Evolutionary conservation across 441 rosid species (phyloP).

Genomic region (Populus hybrid): DNA sequence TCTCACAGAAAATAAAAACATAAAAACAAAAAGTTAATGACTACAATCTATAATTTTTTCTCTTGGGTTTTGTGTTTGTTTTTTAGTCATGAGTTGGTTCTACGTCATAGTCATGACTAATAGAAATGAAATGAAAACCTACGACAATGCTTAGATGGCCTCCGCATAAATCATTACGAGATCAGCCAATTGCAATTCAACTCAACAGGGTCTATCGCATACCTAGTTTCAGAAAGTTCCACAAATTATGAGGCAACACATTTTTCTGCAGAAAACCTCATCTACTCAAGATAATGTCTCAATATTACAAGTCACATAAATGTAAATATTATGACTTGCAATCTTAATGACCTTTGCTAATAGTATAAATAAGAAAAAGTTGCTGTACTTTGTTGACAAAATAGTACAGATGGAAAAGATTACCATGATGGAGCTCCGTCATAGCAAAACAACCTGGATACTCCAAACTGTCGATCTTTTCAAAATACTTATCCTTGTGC

Average conservation of each 20-base stretch:
- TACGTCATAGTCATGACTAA: neutral
- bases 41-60: neutral
- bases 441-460: conserved; percentile 97
- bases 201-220: neutral
- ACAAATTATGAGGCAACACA: neutral
- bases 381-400: neutral
- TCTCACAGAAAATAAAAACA: neutral
- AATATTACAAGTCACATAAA: neutral
- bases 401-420: conserved; percentile 7
- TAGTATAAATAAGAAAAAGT: neutral
- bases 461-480: conserved; percentile 77
- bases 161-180: neutral
- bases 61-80: neutral
- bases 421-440: conserved; percentile 99
- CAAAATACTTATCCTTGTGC: conserved; percentile 82
- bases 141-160: neutral
- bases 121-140: neutral
- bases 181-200: neutral
- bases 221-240: neutral
- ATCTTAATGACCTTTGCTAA: neutral
- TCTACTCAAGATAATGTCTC: conserved; percentile 9
- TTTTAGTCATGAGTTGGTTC: neutral
- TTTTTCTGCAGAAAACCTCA: neutral
- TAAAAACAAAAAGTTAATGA: neutral
- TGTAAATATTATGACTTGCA: neutral